Base-by-base conservation (phyloP, 257 asterid genomes). In the Leptodermis oblonga region DNA sequence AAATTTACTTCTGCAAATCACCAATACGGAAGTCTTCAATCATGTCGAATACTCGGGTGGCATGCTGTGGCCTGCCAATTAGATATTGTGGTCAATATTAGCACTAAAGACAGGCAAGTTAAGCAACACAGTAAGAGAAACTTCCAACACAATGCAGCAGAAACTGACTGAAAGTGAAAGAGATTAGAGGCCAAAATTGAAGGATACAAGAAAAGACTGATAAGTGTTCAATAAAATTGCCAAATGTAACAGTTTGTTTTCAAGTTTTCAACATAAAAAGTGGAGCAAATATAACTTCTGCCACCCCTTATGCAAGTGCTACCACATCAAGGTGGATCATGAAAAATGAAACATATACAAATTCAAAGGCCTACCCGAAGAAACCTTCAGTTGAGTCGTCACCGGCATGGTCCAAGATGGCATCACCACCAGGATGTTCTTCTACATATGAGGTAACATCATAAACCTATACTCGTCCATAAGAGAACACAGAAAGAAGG, bases 341-440 rank as follows among this genome's bases (percentile, higher is more conserved):
- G 46, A 37, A 17, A 54, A 54, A 1, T 61, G 66, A 70, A 34
- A 6, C 14, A 22, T n/a, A 8, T 15, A 41, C 30, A 74, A 37
- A 28, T 15, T 28, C 37, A 67, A 60, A 70, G 67, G 58, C 80
- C 5, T 84, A 85, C 96, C 96, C 97, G 1, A 62, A 92, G 80
- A 92, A 94, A 25, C 99, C 97, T 76, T 84, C 83, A 18, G 97
- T 94, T 28, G 99, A 87, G 78, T 94, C 99, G 70, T 85, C 93
- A 70, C 99, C 97, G 41, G 97, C 97, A 78, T 94, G 96, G 7
- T 69, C 80, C 49, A 94, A 82, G 77, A 94, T 94, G 72, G 96
- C 97, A 78, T 94, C 97, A 54, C 99, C 99, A 52, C 99, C 99
- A 5, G 99, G 99, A 75, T 94, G 99, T 75, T 89, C 97, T 81